Evolutionary conservation across 768 basidiomycete genomes (phyloP), one percentile per base, ranked within the genome.

Genomic region (Hemileccinum rubropunctum): DNA sequence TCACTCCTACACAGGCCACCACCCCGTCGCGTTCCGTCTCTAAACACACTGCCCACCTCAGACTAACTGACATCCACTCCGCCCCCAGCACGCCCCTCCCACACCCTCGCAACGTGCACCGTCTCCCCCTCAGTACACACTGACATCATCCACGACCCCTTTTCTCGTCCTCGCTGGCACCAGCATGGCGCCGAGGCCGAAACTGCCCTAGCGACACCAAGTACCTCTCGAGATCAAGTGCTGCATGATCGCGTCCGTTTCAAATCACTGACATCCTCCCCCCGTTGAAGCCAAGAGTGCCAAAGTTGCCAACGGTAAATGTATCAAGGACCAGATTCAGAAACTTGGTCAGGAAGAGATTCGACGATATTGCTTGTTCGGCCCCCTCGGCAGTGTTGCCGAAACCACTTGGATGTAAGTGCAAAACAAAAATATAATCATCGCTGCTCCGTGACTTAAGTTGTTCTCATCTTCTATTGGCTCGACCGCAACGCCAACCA

Each of bases 341-440:
- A 86, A 84, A 67, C 70, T 91, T 47, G 75, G 83, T 36, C 88
- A 90, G 60, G 88, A 91, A 50, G 90, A 88, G 62, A 78, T 87
- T 71, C 77, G 88, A 51, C 76, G 86, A 50, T 75, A 88, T 33
- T 89, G 86, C 56, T 65, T 91, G 27, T 73, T 93, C 8, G 90
- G 90, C 42, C 81, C 91, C 17, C 76, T 93, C 7, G 77, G 78
- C 23, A 84, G 86, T 10, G 80, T 93, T 26, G 91, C 91, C n/a
- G 90, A 93, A 62, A 87, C 89, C 55, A 79, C 86, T n/a, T 92
- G 90, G 88, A 91, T 91, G 91, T 88, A 54, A 66, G 83, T 50
- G 28, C 23, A 27, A 43, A 32, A 8, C 3, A n/a, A n/a, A n/a
- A n/a, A n/a, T n/a, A 15, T 5, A 10, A 3, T 47, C 1, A 2